phyloP scores from a whole-genome alignment of 768 basidiomycete genomes.

The Tremella yokohamensis region DNA sequence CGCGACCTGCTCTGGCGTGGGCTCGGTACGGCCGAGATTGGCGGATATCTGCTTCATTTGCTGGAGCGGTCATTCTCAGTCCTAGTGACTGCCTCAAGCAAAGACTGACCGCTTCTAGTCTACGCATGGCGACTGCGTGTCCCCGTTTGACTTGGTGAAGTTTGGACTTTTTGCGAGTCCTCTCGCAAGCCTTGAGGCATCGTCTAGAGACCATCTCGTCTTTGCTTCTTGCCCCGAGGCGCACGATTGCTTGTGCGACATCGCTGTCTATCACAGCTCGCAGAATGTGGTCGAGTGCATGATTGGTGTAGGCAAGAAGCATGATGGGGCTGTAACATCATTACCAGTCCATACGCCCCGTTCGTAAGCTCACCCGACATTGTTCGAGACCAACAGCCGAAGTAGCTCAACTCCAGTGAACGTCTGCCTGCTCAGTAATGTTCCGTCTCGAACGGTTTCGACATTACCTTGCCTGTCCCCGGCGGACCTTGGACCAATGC shows the following conservation, averaged over 20 bases:
- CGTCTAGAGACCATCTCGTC: conserved; percentile 52
- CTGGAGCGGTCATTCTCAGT: background rate
- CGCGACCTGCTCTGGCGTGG: conserved; percentile 54
- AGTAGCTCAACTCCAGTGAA: conserved; percentile 69
- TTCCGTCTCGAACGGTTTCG: no score
- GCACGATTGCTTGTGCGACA: conserved; percentile 64
- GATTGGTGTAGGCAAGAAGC: conserved; percentile 69
- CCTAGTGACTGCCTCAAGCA: conserved; percentile 53
- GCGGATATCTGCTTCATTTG: conserved; percentile 55
- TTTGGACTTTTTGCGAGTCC: conserved; percentile 52
- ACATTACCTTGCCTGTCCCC: conserved; percentile 69
- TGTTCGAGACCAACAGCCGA: conserved; percentile 61
- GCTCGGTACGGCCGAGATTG: conserved; percentile 45
- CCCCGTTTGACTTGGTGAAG: conserved; percentile 45
- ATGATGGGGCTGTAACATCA: conserved; percentile 30
- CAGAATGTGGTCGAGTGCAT: conserved; percentile 72
- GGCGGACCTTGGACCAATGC: conserved; percentile 77
- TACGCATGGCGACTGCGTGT: background rate
- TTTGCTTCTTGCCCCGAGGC: conserved; percentile 59
- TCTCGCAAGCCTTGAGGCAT: conserved; percentile 62
- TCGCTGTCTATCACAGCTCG: conserved; percentile 62
- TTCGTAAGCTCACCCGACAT: conserved; percentile 56
- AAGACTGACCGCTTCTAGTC: conserved; percentile 21
- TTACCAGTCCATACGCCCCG: background rate
- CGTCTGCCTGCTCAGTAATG: conserved; percentile 54